A percentile compares a stretch with the other conserved stretches of the same genome.
Conservation (phyloP, 2,329 filamentous ascomycete species). For the Pseudogymnoascus sp. region DNA sequence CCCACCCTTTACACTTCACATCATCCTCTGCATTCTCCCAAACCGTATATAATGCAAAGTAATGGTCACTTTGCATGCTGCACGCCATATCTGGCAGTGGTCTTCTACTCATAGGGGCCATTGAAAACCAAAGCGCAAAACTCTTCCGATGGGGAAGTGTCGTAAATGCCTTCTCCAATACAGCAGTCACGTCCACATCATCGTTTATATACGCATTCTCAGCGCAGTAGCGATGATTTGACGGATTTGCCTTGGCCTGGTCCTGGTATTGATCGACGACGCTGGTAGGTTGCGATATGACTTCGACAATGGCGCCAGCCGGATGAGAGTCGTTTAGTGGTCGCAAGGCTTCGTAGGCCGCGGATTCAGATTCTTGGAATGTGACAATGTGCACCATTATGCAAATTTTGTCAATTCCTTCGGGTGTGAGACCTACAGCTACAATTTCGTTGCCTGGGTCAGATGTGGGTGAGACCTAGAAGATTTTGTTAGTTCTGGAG, state of each 20-base stretch:
- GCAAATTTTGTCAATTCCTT: slow-evolving; percentile 24
- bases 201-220: slow-evolving; percentile 45
- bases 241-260: slow-evolving; percentile 40
- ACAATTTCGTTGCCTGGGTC: slow-evolving; percentile 36
- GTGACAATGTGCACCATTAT: slow-evolving; percentile 34
- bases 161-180: slow-evolving; percentile 40
- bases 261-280: slow-evolving; percentile 35
- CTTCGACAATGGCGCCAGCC: slow-evolving; percentile 29
- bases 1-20: slow-evolving; percentile 36
- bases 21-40: slow-evolving; percentile 43
- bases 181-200: slow-evolving; percentile 36
- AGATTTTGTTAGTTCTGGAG: neutral
- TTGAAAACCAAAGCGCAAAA: slow-evolving; percentile 42
- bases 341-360: slow-evolving; percentile 31
- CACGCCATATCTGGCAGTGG: slow-evolving; percentile 43
- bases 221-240: slow-evolving; percentile 39
- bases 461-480: slow-evolving; percentile 24
- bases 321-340: slow-evolving; percentile 34
- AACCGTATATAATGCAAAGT: slow-evolving; percentile 45
- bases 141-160: slow-evolving; percentile 38
- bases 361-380: slow-evolving; percentile 33
- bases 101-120: slow-evolving; percentile 40
- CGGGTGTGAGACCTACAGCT: slow-evolving; percentile 28
- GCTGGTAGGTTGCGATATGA: slow-evolving; percentile 35
- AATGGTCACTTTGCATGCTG: slow-evolving; percentile 47